Conservation (phyloP, 1,284 basidiomycete genomes). For the Cutaneotrichosporon spelunceum region DNA sequence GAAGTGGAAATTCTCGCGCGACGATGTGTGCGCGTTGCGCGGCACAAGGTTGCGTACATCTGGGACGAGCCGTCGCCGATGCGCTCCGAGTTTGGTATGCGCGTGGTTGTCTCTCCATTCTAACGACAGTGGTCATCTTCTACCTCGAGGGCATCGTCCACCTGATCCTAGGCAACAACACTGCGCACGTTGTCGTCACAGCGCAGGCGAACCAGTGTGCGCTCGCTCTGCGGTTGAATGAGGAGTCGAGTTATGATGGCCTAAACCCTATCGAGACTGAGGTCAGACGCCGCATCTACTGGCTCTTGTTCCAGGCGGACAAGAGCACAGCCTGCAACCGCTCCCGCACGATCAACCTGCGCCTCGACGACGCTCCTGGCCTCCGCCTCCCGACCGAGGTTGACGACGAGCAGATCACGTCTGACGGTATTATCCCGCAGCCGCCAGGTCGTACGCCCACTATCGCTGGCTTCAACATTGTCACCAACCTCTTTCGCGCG, state of each 20-base stretch:
- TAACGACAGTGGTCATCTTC: constrained; percentile 21
- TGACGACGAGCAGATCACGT: constrained; percentile 49
- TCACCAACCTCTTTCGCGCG: constrained; percentile 42
- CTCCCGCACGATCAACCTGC: constrained; percentile 35
- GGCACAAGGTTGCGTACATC: constrained; percentile 36
- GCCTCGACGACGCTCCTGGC: constrained; percentile 37
- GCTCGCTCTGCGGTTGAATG: constrained; percentile 40
- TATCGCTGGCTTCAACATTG: constrained; percentile 46
- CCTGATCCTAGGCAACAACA: constrained; percentile 43
- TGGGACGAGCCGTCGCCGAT: constrained; percentile 33
- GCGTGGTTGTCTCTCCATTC: background rate
- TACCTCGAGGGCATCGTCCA: constrained; percentile 43
- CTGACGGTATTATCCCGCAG: constrained; percentile 40
- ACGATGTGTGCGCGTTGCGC: constrained; percentile 33
- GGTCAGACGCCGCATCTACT: constrained; percentile 41
- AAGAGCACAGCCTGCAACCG: constrained; percentile 45
- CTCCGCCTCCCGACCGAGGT: constrained; percentile 44
- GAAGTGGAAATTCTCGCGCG: constrained; percentile 39
- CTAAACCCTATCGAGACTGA: constrained; percentile 42
- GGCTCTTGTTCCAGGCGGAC: constrained; percentile 49
- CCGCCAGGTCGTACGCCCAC: constrained; percentile 37
- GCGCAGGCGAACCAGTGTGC: constrained; percentile 44
- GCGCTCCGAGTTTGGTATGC: constrained; percentile 21
- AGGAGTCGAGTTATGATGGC: constrained; percentile 42
- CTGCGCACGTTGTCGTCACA: constrained; percentile 40